Evolutionary conservation across 129 eudicot species (phyloP).

Genomic region (Flaveria trinervia): DNA sequence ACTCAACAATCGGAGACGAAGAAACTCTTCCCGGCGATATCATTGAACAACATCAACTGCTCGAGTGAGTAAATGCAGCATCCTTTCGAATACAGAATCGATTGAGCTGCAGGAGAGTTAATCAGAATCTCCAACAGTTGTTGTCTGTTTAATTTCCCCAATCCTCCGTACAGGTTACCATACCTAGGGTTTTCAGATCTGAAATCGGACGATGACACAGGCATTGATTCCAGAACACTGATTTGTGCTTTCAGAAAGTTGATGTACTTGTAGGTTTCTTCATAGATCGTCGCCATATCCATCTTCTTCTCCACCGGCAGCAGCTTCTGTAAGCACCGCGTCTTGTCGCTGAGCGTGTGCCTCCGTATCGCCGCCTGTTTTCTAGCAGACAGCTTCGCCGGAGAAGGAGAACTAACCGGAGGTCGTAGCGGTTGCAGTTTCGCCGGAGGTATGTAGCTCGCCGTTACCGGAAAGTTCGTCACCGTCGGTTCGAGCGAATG

Average conservation of each 20-base stretch:
- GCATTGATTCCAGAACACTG: conserved; percentile 53
- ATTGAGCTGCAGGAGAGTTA: conserved; percentile 61
- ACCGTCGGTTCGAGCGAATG: conserved; percentile 10
- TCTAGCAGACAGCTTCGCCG: neutral
- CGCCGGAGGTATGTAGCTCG: conserved; percentile 26
- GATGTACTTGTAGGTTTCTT: conserved; percentile 63
- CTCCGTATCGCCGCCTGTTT: conserved; percentile 27
- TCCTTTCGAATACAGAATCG: conserved; percentile 42
- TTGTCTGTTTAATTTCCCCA: conserved; percentile 56
- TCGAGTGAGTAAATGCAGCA: conserved; percentile 55
- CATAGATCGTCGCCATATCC: conserved; percentile 59
- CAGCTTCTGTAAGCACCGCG: conserved; percentile 45
- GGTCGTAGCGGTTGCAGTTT: neutral
- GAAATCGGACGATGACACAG: conserved; percentile 25
- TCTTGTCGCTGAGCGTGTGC: conserved; percentile 51
- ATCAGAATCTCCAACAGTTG: conserved; percentile 61
- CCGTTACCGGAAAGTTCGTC: conserved; percentile 6
- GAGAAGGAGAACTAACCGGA: neutral
- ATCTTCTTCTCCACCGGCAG: conserved; percentile 56
- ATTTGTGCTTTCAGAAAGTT: conserved; percentile 65
- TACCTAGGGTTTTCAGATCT: conserved; percentile 20
- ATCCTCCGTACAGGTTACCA: conserved; percentile 17
- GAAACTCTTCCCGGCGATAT: conserved; percentile 33
- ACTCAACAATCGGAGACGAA: conserved; percentile 18
- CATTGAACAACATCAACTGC: conserved; percentile 42